Evolutionary conservation across 805 yeast species (phyloP), one percentile per base, ranked within the genome.

Genomic region (Candida cerambycidarum): DNA sequence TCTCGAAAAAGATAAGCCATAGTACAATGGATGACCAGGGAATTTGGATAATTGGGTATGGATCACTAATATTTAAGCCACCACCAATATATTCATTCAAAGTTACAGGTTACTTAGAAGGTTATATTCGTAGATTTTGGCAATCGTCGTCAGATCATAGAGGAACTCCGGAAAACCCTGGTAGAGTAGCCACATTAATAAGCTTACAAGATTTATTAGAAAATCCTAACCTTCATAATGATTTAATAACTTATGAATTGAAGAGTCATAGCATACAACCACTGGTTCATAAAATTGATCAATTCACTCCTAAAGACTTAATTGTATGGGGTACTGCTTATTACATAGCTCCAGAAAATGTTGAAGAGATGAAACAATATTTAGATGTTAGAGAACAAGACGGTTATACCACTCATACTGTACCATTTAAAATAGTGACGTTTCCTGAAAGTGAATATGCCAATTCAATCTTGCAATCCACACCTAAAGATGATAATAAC

Each of bases 101-200:
- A 29, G 73, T 85, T 8, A 82, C 89, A 0, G 97, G 97, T 0
- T 77, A 82, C 36, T 71, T 90, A 17, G 70, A 71, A 39, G 97
- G 97, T 1, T 89, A 70, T 52, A 78, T 83, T 1, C 73, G 98
- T 15, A 66, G 96, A 34, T 90, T 90, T 58, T 90, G 97, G 97
- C 97, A 90, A 61, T 77, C 87, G 27, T 83, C 93, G 9, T 79
- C 83, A 17, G 97, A 90, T 59, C 96, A 92, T 61, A 66, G 97
- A 41, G 97, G 97, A 1, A 85, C 95, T 0, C 89, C 88, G 0
- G 86, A 79, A 43, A 58, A 65, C n/a, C 96, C 95, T 1, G 98
- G 98, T 0, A 64, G 97, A 25, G 97, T 90, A 1, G 96, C 79
- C 8, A 90, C 97, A 0, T 66, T 90, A 35, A 70, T 90, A 1